A percentile compares a stretch with the other conserved stretches of the same genome.
Conservation (phyloP, 495 filamentous ascomycete species). For the Recurvomyces mirabilis region DNA sequence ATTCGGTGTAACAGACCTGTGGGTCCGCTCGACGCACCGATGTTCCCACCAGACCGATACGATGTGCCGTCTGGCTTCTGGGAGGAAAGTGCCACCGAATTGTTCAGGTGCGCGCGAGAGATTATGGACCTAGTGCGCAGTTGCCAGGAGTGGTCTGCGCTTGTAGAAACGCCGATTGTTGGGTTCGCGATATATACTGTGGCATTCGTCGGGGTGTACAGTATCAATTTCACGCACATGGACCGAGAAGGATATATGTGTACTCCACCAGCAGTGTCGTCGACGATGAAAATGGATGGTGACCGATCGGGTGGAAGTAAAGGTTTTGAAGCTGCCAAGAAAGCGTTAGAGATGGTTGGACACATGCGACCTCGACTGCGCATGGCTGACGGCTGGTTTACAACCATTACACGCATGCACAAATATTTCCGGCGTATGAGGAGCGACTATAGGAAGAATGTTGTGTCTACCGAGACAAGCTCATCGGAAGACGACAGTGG, state of each 20-base stretch:
- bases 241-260: slow-evolving; percentile 55
- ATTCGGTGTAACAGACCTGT: slow-evolving; percentile 54
- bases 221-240: slow-evolving; percentile 65
- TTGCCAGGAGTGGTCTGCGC: slow-evolving; percentile 55
- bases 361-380: slow-evolving; percentile 56
- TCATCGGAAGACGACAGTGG: slow-evolving; percentile 11
- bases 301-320: slow-evolving; percentile 24
- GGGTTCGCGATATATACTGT: slow-evolving; percentile 75
- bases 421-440: slow-evolving; percentile 28
- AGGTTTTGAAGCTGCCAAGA: slow-evolving; percentile 37
- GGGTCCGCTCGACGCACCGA: slow-evolving; percentile 63
- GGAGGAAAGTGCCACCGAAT: slow-evolving; percentile 60
- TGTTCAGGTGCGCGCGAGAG: slow-evolving; percentile 61
- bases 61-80: slow-evolving; percentile 51
- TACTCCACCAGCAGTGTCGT: slow-evolving; percentile 1
- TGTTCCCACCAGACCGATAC: slow-evolving; percentile 45
- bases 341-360: slow-evolving; percentile 42
- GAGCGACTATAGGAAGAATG: slow-evolving; percentile 25
- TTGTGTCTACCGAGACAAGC: slow-evolving; percentile 11
- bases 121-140: slow-evolving; percentile 67
- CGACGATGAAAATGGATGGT: slow-evolving; percentile 19
- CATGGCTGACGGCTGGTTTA: slow-evolving; percentile 62
- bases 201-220: slow-evolving; percentile 62
- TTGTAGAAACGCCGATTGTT: slow-evolving; percentile 71
- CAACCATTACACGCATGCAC: slow-evolving; percentile 55